Evolutionary conservation across 768 basidiomycete species (phyloP).

Genomic region (Pleurotus pulmonarius): DNA sequence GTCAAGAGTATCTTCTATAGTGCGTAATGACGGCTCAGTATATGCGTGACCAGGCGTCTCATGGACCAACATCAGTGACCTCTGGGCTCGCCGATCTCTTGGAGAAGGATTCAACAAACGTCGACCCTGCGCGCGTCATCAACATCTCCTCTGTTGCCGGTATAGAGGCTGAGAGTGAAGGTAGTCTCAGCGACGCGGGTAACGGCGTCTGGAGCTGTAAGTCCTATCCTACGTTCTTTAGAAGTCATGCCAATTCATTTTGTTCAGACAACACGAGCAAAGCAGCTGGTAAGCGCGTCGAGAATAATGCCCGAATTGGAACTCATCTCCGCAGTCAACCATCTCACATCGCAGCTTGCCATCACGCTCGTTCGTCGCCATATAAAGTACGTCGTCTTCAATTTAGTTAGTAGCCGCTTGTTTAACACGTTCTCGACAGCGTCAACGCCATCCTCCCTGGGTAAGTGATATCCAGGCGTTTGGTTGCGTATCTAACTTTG

Average conservation of each 20-base stretch:
- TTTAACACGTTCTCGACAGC: slow-evolving; percentile 27
- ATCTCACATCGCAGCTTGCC: slow-evolving; percentile 71
- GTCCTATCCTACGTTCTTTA: slow-evolving; percentile 23
- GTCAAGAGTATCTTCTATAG: slow-evolving; percentile 85
- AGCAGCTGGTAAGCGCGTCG: slow-evolving; percentile 53
- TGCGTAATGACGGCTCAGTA: slow-evolving; percentile 27
- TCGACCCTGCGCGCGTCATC: slow-evolving; percentile 72
- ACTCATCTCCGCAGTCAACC: slow-evolving; percentile 48
- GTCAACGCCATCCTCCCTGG: slow-evolving; percentile 86
- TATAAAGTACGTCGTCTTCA: slow-evolving; percentile 56
- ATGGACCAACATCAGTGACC: slow-evolving; percentile 38
- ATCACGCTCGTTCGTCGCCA: slow-evolving; percentile 54
- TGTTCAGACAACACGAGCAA: slow-evolving; percentile 72
- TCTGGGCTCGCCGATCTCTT: slow-evolving; percentile 60
- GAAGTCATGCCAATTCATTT: not conserved
- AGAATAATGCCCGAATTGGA: not conserved
- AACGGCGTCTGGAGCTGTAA: slow-evolving; percentile 77
- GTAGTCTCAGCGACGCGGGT: slow-evolving; percentile 46
- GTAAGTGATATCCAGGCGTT: slow-evolving; percentile 26
- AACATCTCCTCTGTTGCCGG: slow-evolving; percentile 77
- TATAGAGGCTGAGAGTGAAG: slow-evolving; percentile 48
- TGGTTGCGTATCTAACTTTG: not conserved
- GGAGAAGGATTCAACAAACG: slow-evolving; percentile 56
- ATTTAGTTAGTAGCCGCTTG: slow-evolving; percentile 5
- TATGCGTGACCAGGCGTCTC: slow-evolving; percentile 6